Evolutionary conservation across 805 yeast species (phyloP), one percentile per base, ranked within the genome.

Genomic region (Tetrapisispora pingtungensis): DNA sequence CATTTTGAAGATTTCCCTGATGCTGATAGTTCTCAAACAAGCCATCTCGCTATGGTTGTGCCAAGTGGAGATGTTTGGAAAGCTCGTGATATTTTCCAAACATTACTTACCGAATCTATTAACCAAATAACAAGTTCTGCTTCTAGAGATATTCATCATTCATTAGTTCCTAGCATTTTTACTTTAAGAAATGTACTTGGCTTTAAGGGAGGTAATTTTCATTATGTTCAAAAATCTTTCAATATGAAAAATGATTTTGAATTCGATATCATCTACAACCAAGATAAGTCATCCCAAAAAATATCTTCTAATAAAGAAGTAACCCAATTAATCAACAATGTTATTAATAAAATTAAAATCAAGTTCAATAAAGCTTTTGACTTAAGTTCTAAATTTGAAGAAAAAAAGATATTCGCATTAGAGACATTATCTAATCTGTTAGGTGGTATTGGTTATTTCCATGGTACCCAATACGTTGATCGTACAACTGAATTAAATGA

Each of bases 401-500:
- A 65, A 45, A 71, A 80, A 53, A 55, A 61, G 26, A 51, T 53
- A 8, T 89, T 93, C 66, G 95, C 88, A 1, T 72, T 84, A 53
- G 89, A 85, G 53, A 69, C 87, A 34, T 57, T 90, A 10, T 83
- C 97, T 0, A 90, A 89, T 45, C 69, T 93, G 36, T 59, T 85
- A 45, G 98, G 97, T 18, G 97, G 97, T 13, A 73, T 93, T 42
- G 85, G 95, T 2, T 88, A 87, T 63, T 84, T 84, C 56, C 71
- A 84, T 56, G 97, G 98, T 30, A 83, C 80, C 42, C 84, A 82
- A 41, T 57, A 83, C 41, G 93, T 93, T 20, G 96, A 89, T 59
- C 69, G 95, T 52, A 70, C 72, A 5, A 77, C 86, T 0, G 68
- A 71, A 4, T 68, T 80, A 30, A 86, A 81, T 51, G 88, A 83